These are phyloP conservation scores for Clavispora santaluciae DNA, from an alignment of 805 yeast genomes.

Conservation along the genomic window DNA sequence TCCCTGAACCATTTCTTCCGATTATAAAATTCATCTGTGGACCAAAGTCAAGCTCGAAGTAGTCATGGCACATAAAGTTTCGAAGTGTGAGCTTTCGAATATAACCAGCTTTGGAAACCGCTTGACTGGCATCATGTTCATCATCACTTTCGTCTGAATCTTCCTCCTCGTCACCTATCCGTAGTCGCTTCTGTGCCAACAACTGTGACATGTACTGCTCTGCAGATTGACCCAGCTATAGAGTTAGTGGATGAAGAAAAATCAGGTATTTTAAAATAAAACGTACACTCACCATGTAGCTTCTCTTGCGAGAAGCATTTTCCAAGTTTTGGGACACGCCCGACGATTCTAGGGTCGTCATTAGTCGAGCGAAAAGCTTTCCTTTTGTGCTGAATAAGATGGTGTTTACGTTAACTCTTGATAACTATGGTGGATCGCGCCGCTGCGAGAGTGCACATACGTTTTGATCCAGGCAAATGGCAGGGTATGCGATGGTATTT, in stretches of 20 bases:
- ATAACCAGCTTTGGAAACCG: conserved; percentile 54
- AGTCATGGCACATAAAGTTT: conserved; percentile 88
- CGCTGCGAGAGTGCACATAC: background rate
- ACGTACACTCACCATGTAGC: background rate
- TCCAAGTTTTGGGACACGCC: background rate
- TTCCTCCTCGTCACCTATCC: conserved; percentile 11
- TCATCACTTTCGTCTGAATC: conserved; percentile 15
- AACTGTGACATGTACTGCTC: conserved; percentile 17
- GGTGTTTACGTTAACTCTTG: background rate
- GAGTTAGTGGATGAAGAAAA: background rate
- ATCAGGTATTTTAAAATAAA: background rate
- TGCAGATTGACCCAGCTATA: conserved; percentile 15
- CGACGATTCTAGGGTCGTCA: background rate
- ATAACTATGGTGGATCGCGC: background rate
- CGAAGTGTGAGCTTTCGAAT: conserved; percentile 57
- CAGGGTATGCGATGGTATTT: too few relatives aligned
- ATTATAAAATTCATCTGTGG: conserved; percentile 81
- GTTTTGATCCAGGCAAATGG: too few relatives aligned
- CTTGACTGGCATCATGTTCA: conserved; percentile 9
- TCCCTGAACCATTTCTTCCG: conserved; percentile 91
- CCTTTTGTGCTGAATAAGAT: background rate
- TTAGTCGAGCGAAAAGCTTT: background rate
- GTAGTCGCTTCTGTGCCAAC: conserved; percentile 11
- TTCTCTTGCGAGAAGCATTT: background rate
- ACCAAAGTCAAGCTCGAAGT: conserved; percentile 69